Evolutionary conservation across 257 asterid species (phyloP), one percentile per base, ranked within the genome.

Genomic region (Plantago elongata): DNA sequence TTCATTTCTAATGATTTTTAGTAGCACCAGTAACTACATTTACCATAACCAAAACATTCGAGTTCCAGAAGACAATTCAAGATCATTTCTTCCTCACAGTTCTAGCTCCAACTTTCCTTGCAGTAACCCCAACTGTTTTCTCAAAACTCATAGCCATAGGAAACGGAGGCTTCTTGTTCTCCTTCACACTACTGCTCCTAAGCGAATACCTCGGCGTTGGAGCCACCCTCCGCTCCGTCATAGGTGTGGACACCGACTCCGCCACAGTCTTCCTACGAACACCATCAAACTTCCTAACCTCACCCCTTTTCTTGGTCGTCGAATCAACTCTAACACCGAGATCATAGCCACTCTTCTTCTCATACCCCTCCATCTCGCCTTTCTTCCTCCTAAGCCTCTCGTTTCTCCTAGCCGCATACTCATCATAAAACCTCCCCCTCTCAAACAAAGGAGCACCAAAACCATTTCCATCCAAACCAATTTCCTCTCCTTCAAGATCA

Each of bases 381-480:
- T 85, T 92, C 85, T 81, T 92, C 54, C 90, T 78, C 89, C 62
- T 84, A 57, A 92, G 86, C 85, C 95, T 79, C 79, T 92, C 98
- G 51, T 89, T 92, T 71, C 98, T 80, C 63, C 93, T 74, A 3
- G 95, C 93, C 0, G 86, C 73, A 43, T 92, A 92, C 83, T 79
- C 93, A 9, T 89, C 97, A n/a, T 92, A 92, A 40, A 84, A 77
- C 65, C 85, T 78, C 1, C 98, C 98, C 75, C 96, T 81, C 71
- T 86, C 88, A 18, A 89, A 92, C 62, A 89, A 45, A 61, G 89
- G 86, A 51, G 60, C 61, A 10, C 69, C 70, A 10, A 54, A 10
- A 45, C 11, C 9, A 16, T 48, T 60, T 15, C 13, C 68, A 22
- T 60, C 64, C 11, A 46, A 1, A 0, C 51, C 18, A 15, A 54